Conservation (phyloP, 2,329 filamentous ascomycete species). For the Aspergillus pseudoterreus region DNA sequence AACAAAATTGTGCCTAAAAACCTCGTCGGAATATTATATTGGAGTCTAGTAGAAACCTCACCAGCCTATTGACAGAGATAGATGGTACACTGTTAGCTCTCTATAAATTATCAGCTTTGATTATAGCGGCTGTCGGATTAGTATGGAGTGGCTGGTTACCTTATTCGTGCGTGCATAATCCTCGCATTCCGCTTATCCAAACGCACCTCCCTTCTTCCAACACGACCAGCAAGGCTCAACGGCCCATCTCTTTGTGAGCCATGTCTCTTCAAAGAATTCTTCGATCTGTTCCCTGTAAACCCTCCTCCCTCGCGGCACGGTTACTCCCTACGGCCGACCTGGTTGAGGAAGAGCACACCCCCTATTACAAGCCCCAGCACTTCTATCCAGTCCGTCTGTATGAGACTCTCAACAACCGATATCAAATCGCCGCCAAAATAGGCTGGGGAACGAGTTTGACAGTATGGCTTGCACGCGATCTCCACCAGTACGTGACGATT, state of each 20-base stretch:
- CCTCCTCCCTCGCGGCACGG: not conserved
- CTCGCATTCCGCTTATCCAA: too few relatives aligned
- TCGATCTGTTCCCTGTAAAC: slow-evolving; percentile 9
- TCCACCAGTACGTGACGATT: slow-evolving; percentile 17
- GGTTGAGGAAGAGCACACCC: slow-evolving; percentile 12
- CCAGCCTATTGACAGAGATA: too few relatives aligned
- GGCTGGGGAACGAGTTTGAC: slow-evolving; percentile 40
- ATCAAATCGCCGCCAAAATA: slow-evolving; percentile 37
- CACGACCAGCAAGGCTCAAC: too few relatives aligned
- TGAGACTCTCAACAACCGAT: slow-evolving; percentile 29
- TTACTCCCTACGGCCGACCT: slow-evolving; percentile 7
- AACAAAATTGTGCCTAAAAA: too few relatives aligned
- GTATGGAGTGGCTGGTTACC: too few relatives aligned
- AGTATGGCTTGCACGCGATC: slow-evolving; percentile 39
- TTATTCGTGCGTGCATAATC: too few relatives aligned
- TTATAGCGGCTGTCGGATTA: too few relatives aligned
- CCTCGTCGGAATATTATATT: too few relatives aligned
- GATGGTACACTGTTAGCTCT: too few relatives aligned
- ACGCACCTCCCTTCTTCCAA: too few relatives aligned
- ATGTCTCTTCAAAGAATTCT: slow-evolving; percentile 3
- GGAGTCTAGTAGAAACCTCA: too few relatives aligned
- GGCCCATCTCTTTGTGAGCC: not conserved
- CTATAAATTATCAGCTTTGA: too few relatives aligned
- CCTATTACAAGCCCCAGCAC: slow-evolving; percentile 13
- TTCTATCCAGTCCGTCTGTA: slow-evolving; percentile 13